Evolutionary conservation across 1,284 basidiomycete species (phyloP).

Genomic region (Salmacisia buchloeana): DNA sequence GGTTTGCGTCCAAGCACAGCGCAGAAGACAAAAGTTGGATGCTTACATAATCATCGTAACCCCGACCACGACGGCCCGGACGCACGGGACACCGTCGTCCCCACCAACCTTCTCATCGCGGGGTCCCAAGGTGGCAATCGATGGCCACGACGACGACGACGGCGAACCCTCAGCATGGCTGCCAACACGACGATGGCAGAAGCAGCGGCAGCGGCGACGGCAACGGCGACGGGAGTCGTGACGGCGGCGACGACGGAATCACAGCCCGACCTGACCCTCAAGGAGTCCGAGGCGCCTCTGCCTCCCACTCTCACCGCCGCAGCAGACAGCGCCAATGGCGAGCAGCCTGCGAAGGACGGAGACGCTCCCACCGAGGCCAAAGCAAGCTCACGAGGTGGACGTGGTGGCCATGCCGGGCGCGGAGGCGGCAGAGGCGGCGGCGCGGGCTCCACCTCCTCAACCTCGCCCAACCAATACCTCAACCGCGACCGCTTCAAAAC

Average conservation of each 20-base stretch:
- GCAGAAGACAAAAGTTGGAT: too few species aligned
- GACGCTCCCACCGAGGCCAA: neutral
- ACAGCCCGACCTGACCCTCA: neutral
- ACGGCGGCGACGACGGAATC: neutral
- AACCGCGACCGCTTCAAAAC: conserved; percentile 10
- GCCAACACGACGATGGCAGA: neutral
- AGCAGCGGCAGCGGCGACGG: neutral
- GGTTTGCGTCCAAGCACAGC: too few species aligned
- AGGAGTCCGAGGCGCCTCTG: neutral
- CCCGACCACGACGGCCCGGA: too few species aligned
- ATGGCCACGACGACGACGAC: too few species aligned
- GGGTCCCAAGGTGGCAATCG: too few species aligned
- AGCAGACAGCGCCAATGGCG: neutral
- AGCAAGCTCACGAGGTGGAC: neutral
- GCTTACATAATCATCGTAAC: too few species aligned
- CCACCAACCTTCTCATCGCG: neutral
- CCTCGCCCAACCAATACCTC: conserved; percentile 7
- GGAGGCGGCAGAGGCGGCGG: neutral
- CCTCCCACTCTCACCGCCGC: neutral
- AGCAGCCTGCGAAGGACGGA: neutral
- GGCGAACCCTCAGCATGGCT: neutral
- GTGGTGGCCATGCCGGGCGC: neutral
- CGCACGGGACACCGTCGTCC: too few species aligned
- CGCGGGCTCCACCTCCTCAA: too few species aligned
- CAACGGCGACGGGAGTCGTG: neutral